These are phyloP conservation scores for Fusarium virguliforme DNA, from an alignment of 2,329 filamentous ascomycete genomes.

Conservation along the genomic window DNA sequence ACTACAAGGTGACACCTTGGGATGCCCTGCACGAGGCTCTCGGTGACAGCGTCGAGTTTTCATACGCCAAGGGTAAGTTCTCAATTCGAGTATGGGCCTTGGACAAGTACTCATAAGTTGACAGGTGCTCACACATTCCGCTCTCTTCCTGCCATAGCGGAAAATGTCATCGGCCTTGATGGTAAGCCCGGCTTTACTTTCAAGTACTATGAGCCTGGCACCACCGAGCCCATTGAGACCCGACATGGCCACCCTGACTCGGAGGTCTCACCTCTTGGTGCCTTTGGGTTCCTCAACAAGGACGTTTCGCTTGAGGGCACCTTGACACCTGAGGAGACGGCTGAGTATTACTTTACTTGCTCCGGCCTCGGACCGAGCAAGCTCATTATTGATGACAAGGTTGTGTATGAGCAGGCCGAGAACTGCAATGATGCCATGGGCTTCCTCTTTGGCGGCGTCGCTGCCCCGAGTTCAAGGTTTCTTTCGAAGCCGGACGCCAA, in stretches of 20 bases:
- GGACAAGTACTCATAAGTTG: conserved; percentile 9
- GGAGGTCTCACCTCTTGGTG: conserved; percentile 44
- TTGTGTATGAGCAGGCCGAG: conserved; percentile 53
- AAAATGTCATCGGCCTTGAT: conserved; percentile 53
- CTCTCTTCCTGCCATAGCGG: conserved; percentile 45
- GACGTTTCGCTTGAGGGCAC: conserved; percentile 52
- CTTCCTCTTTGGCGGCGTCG: conserved; percentile 53
- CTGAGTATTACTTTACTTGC: conserved; percentile 54
- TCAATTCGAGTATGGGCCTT: neutral
- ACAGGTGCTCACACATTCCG: conserved; percentile 52
- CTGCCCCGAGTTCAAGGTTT: conserved; percentile 53
- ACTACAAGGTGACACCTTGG: conserved; percentile 57
- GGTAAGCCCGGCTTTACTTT: conserved; percentile 55
- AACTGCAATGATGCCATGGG: conserved; percentile 56
- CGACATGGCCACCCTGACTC: conserved; percentile 50
- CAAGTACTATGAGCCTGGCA: conserved; percentile 52
- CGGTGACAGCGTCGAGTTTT: conserved; percentile 49
- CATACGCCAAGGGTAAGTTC: conserved; percentile 51
- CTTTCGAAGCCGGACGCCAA: conserved; percentile 50
- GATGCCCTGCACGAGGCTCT: conserved; percentile 53
- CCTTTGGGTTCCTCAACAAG: conserved; percentile 49
- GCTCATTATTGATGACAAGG: conserved; percentile 53
- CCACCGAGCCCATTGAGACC: conserved; percentile 46
- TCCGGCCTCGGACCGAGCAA: conserved; percentile 54
- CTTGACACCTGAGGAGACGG: conserved; percentile 53